Evolutionary conservation across 192 early-diverging fungal species (phyloP).

Genomic region (Chytriomyces confervae): DNA sequence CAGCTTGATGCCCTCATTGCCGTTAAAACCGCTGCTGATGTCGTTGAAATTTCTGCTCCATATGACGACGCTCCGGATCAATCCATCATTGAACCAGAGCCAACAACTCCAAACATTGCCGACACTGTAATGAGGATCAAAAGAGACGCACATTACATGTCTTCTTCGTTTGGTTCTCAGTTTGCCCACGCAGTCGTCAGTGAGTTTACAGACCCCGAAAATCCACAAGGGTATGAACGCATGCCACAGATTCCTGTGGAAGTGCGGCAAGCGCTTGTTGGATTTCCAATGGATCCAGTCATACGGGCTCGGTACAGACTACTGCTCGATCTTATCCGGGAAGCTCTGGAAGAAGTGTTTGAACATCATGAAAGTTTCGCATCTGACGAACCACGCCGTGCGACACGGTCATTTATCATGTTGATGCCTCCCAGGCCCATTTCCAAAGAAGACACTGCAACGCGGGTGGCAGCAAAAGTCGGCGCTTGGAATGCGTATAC

Average conservation of each 20-base stretch:
- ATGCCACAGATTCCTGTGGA: too few relatives aligned
- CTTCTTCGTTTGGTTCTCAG: too few relatives aligned
- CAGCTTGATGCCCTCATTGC: conserved; percentile 1
- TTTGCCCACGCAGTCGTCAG: too few relatives aligned
- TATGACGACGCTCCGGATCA: background rate
- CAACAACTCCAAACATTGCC: too few relatives aligned
- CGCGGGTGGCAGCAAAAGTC: conserved; percentile 3
- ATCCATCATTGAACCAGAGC: background rate
- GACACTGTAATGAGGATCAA: too few relatives aligned
- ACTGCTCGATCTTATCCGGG: background rate
- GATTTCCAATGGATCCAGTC: too few relatives aligned
- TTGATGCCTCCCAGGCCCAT: conserved; percentile 25
- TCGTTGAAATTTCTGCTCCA: too few relatives aligned
- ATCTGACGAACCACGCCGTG: background rate
- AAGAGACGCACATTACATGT: too few relatives aligned
- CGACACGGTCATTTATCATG: background rate
- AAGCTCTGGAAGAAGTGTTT: conserved; percentile 6
- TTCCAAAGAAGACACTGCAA: background rate
- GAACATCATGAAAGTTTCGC: background rate
- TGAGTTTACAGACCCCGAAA: too few relatives aligned
- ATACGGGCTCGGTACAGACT: too few relatives aligned
- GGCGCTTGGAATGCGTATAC: conserved; percentile 33
- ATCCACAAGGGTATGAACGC: too few relatives aligned
- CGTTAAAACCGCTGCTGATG: background rate
- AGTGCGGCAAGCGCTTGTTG: too few relatives aligned